Conservation (phyloP, 768 basidiomycete genomes). For the Mycena olivaceomarginata region DNA sequence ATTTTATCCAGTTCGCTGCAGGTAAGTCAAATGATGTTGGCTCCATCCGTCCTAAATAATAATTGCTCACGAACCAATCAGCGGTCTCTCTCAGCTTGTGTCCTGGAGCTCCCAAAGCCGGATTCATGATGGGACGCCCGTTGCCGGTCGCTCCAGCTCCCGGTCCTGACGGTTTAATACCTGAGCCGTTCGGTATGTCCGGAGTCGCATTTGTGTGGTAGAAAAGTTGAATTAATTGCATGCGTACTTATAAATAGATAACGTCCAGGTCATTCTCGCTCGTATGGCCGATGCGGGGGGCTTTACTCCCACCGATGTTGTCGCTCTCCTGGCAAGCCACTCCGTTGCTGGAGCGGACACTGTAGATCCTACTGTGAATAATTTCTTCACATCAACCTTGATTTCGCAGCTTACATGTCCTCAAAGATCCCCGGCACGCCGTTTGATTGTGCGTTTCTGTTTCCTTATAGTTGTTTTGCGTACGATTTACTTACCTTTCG, state of each 20-base stretch:
- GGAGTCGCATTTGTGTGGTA: not conserved
- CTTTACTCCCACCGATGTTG: constrained; percentile 47
- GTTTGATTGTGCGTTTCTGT: constrained; percentile 33
- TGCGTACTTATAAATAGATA: constrained; percentile 5
- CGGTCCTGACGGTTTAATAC: not conserved
- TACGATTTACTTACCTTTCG: not conserved
- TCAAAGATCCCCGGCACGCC: constrained; percentile 39
- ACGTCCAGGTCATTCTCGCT: constrained; percentile 35
- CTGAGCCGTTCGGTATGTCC: not conserved
- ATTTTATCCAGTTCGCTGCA: constrained; percentile 57
- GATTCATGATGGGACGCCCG: constrained; percentile 2
- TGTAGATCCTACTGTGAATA: constrained; percentile 48
- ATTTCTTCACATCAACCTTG: constrained; percentile 6
- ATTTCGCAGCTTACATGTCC: constrained; percentile 34
- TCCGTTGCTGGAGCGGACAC: constrained; percentile 48
- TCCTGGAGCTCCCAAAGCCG: constrained; percentile 41
- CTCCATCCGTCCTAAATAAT: no score
- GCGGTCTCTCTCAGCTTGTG: constrained; percentile 47
- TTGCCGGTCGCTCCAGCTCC: not conserved
- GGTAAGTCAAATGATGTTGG: not conserved
- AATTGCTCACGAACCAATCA: not conserved
- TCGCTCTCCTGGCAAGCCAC: constrained; percentile 48
- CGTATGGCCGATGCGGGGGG: constrained; percentile 47
- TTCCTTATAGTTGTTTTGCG: not conserved
- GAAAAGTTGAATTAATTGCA: not conserved